phyloP scores from a whole-genome alignment of 192 early-diverging fungal genomes.

The Rhizophagus prolifer region DNA sequence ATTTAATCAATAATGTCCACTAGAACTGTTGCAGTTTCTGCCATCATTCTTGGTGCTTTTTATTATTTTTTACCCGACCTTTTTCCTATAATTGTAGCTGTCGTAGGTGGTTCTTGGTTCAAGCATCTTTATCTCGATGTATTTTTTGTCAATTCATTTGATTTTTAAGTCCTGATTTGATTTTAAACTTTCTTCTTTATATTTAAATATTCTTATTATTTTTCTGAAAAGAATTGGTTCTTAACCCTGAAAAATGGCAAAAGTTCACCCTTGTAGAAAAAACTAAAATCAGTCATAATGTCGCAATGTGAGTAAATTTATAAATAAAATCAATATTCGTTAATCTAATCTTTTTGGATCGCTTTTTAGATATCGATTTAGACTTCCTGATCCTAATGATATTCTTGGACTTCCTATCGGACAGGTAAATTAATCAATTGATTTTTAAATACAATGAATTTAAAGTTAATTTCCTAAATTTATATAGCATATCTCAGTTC shows the following conservation, averaged over 20 bases:
- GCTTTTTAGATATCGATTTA: slow-evolving; percentile 75
- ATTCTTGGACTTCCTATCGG: slow-evolving; percentile 89
- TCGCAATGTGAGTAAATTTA: slow-evolving; percentile 66
- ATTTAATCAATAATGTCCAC: background rate
- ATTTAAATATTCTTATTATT: background rate
- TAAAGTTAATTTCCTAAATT: no score
- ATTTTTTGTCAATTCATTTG: background rate
- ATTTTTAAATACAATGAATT: background rate
- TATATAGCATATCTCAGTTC: slow-evolving; percentile 78
- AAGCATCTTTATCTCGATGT: background rate
- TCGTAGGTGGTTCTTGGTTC: slow-evolving; percentile 1
- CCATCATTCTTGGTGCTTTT: background rate
- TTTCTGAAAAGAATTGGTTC: slow-evolving; percentile 42
- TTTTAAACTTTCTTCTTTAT: background rate
- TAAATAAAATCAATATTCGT: slow-evolving; percentile 2
- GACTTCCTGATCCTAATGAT: slow-evolving; percentile 63
- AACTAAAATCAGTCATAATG: slow-evolving; percentile 76
- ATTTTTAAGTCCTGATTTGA: background rate
- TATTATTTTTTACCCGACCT: slow-evolving; percentile 12
- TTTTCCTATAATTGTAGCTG: background rate
- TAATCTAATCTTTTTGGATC: background rate
- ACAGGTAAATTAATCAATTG: slow-evolving; percentile 45
- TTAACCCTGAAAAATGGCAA: slow-evolving; percentile 72
- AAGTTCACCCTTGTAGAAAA: slow-evolving; percentile 79
- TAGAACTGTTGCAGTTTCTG: background rate